Percentiles rank a stretch among this genome's conserved stretches.
Conservation (phyloP, 2,329 filamentous ascomycete genomes). For the Parafenestella ontariensis region DNA sequence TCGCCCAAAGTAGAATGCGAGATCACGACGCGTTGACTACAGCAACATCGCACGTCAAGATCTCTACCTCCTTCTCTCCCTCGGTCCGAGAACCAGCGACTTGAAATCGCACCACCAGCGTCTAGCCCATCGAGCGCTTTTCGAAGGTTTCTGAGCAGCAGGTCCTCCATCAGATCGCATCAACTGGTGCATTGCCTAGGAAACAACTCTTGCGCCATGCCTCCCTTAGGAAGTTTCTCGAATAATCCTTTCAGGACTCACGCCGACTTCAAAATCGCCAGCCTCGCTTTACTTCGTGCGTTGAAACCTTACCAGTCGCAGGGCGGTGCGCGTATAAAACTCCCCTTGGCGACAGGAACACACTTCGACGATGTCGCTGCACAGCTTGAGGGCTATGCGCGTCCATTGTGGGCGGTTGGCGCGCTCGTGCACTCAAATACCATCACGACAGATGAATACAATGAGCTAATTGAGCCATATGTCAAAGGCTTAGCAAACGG, state of each 20-base stretch:
- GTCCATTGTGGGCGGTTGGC: conserved; percentile 43
- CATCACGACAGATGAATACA: conserved; percentile 18
- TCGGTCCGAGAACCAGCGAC: neutral
- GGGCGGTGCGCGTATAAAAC: conserved; percentile 40
- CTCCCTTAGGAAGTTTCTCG: conserved; percentile 37
- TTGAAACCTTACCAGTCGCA: conserved; percentile 40
- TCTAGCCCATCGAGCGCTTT: no score
- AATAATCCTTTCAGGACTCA: conserved; percentile 34
- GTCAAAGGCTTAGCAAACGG: conserved; percentile 43
- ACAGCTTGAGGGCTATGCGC: conserved; percentile 45
- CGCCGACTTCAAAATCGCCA: conserved; percentile 33
- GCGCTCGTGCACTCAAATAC: conserved; percentile 31
- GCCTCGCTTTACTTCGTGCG: conserved; percentile 30
- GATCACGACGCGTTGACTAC: neutral
- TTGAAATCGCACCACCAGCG: neutral
- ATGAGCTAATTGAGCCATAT: conserved; percentile 35
- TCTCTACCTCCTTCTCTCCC: neutral
- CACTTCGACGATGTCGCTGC: conserved; percentile 47
- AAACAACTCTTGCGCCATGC: conserved; percentile 24
- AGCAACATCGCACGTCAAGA: neutral
- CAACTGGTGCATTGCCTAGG: neutral
- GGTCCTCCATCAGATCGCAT: neutral
- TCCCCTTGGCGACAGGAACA: conserved; percentile 41
- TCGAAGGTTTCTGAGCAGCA: no score
- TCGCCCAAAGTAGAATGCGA: neutral